phyloP scores from a whole-genome alignment of 108 stramenopile genomes.

The Stephanodiscus triporus region DNA sequence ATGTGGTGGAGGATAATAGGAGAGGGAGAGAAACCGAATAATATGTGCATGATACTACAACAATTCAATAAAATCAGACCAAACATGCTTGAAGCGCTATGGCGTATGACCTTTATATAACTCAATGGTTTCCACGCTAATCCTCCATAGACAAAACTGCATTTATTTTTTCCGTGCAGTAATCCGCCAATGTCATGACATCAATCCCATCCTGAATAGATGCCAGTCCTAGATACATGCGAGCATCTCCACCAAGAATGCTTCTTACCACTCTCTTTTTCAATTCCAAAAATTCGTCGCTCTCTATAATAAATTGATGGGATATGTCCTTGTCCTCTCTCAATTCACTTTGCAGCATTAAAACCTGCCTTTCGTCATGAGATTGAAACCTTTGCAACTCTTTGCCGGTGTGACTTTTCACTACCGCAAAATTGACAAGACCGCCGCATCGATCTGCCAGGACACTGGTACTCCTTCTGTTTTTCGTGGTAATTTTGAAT shows the following conservation, averaged over 20 bases:
- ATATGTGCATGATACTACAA: neutral
- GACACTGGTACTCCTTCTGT: constrained; percentile 60
- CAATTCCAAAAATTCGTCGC: constrained; percentile 75
- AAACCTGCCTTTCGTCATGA: constrained; percentile 55
- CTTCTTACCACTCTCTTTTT: constrained; percentile 60
- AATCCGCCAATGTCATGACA: constrained; percentile 76
- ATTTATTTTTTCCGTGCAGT: constrained; percentile 49
- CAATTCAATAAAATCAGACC: neutral
- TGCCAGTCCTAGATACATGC: constrained; percentile 51
- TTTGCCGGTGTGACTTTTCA: constrained; percentile 59
- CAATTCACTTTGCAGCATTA: constrained; percentile 42
- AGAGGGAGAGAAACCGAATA: too few species aligned
- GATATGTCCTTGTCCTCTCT: constrained; percentile 60
- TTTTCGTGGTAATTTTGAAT: constrained; percentile 69
- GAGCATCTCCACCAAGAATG: constrained; percentile 33
- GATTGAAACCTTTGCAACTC: constrained; percentile 64
- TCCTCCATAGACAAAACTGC: constrained; percentile 29
- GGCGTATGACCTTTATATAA: neutral
- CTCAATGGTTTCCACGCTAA: neutral
- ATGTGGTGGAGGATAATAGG: neutral
- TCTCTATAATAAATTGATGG: constrained; percentile 80
- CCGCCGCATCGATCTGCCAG: constrained; percentile 87
- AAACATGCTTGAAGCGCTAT: neutral
- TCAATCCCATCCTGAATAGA: constrained; percentile 74
- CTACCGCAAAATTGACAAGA: constrained; percentile 71